A percentile compares a stretch with the other conserved stretches of the same genome.
Evolutionary conservation across 2,329 filamentous ascomycete species (phyloP).

Genomic region (Ophiostoma perfectum): DNA sequence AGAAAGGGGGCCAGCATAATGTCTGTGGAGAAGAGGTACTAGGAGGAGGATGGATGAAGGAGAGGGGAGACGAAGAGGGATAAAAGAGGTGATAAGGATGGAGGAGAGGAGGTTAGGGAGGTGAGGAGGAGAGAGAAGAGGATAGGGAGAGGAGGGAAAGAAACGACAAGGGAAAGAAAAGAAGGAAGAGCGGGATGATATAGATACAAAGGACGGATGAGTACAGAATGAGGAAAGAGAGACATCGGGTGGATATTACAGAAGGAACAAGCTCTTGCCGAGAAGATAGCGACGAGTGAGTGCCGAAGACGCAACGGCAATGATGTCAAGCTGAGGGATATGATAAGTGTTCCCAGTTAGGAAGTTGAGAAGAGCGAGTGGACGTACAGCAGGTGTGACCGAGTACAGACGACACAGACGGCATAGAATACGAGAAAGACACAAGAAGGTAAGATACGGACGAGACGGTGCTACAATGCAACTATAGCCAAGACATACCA

Average conservation of each 20-base stretch:
- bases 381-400: neutral
- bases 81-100: neutral
- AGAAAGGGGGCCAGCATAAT: constrained; percentile 28
- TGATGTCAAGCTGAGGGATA: neutral
- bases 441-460: neutral
- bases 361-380: constrained; percentile 7
- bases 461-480: neutral
- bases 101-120: neutral
- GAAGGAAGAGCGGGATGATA: neutral
- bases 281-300: neutral
- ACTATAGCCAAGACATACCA: constrained; percentile 2
- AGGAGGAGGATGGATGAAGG: neutral
- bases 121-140: neutral
- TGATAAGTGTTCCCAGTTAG: neutral
- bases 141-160: neutral
- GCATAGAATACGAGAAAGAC: neutral
- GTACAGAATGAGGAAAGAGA: neutral
- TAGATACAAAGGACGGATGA: neutral
- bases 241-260: neutral
- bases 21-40: neutral
- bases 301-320: neutral
- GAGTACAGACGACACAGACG: neutral
- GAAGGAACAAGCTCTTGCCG: neutral
- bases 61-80: neutral
- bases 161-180: too few species aligned